Base-by-base conservation (phyloP, 2,329 filamentous ascomycete genomes). In the Triangularia setosa region DNA sequence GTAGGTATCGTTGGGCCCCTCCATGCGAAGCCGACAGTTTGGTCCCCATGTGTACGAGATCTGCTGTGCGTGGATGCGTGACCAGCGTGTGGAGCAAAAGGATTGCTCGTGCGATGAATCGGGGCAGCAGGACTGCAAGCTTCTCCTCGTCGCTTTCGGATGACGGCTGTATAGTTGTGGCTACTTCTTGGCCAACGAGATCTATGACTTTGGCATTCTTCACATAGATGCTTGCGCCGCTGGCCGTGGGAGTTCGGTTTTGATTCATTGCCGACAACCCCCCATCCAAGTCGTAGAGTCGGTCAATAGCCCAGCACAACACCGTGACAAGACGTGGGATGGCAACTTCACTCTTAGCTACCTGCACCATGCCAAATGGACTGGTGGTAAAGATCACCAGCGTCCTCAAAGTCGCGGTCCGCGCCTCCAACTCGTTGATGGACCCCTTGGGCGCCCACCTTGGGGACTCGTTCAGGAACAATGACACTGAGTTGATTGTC, bases 1-100 rank as follows among this genome's bases (percentile, higher is more conserved):
- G 85, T 1, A 96, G 80, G 72, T 96, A 94, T 60, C 93, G 92
- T 72, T 97, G 92, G 60, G 87, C 85, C 0, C 89, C 91, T 2
- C 92, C 91, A 4, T 86, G 83, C 0, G 91, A 85, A 8, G 84
- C 84, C 0, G 84, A 82, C 4, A 97, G 80, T 74, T 94, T 96
- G 58, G 85, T 83, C 58, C 87, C 84, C 67, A 96, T 85, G 69
- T 94, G 85, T 21, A 79, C 79, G 5, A 77, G 68, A 55, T 79
- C 74, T 0, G 80, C 76, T 1, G 81, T 84, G 11, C 73, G 67
- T 0, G 80, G 77, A 53, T 81, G 77, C 1, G 81, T 87, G 27
- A 84, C 77, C 1, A 87, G 78, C 9, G 75, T 79, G 69, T 87
- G 84, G 9, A 87, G 76, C 23, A 87, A 72, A 1, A 79, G 72